Evolutionary conservation across 768 basidiomycete genomes (phyloP).

Genomic region (Atractiella rhizophila): DNA sequence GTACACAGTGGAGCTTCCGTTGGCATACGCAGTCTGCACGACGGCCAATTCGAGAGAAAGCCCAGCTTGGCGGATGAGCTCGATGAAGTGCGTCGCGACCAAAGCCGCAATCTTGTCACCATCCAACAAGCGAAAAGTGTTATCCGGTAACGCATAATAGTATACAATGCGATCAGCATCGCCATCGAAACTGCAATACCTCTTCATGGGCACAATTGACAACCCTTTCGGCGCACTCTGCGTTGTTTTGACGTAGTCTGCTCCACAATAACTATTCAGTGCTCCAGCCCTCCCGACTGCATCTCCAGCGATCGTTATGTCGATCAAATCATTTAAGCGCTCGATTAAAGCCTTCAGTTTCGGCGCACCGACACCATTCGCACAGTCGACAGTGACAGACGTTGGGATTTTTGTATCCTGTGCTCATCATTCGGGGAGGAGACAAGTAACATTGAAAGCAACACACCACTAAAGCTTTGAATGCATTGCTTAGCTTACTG

Average conservation of each 20-base stretch:
- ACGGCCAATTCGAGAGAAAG: conserved; percentile 59
- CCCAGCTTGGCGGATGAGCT: conserved; percentile 61
- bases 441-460: not conserved
- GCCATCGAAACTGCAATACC: conserved; percentile 83
- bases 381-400: conserved; percentile 62
- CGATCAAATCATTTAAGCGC: conserved; percentile 26
- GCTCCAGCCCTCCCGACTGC: conserved; percentile 37
- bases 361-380: conserved; percentile 82
- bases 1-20: conserved; percentile 86
- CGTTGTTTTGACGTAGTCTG: conserved; percentile 84
- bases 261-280: conserved; percentile 70
- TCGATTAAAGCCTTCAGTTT: conserved; percentile 38
- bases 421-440: conserved; percentile 4
- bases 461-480: conserved; percentile 64
- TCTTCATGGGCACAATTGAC: conserved; percentile 24
- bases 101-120: conserved; percentile 94
- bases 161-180: conserved; percentile 95
- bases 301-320: conserved; percentile 44
- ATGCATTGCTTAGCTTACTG: conserved; percentile 51
- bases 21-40: conserved; percentile 96
- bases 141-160: conserved; percentile 48
- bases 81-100: conserved; percentile 74
- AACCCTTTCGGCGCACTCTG: conserved; percentile 67
- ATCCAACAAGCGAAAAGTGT: conserved; percentile 72
- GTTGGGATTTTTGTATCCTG: not conserved